Conservation (phyloP, 2,329 filamentous ascomycete species). For the Xylariaceae sp. region DNA sequence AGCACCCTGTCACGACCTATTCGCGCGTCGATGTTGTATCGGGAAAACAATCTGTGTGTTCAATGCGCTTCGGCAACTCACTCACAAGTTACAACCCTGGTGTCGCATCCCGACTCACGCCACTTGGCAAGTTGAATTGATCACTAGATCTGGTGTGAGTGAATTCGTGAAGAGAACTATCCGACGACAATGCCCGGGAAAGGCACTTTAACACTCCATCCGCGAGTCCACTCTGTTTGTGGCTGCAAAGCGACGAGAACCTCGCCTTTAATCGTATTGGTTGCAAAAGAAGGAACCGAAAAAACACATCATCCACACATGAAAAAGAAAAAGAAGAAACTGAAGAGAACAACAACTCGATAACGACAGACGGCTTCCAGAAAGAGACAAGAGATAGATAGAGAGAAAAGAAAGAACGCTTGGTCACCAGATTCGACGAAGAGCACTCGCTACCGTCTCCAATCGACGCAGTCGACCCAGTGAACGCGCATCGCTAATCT, state of each 20-base stretch:
- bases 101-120: not conserved
- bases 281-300: not conserved
- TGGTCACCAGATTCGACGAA: not conserved
- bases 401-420: not conserved
- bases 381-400: not conserved
- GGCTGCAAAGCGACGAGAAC: not conserved
- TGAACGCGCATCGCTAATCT: not conserved
- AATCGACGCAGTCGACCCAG: not conserved
- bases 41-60: not conserved
- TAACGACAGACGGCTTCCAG: not conserved
- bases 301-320: not conserved
- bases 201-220: not conserved
- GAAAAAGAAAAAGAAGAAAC: not conserved
- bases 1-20: not conserved
- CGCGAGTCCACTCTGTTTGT: not conserved
- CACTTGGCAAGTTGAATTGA: not conserved
- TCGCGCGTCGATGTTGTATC: not conserved
- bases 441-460: not conserved
- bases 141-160: not conserved
- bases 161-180: not conserved
- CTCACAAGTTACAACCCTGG: not conserved
- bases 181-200: not conserved
- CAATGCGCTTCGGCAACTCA: not conserved
- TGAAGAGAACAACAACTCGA: not conserved
- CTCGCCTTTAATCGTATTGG: not conserved